Evolutionary conservation across 2,329 filamentous ascomycete genomes (phyloP).

Genomic region (Golovinomyces cichoracearum): DNA sequence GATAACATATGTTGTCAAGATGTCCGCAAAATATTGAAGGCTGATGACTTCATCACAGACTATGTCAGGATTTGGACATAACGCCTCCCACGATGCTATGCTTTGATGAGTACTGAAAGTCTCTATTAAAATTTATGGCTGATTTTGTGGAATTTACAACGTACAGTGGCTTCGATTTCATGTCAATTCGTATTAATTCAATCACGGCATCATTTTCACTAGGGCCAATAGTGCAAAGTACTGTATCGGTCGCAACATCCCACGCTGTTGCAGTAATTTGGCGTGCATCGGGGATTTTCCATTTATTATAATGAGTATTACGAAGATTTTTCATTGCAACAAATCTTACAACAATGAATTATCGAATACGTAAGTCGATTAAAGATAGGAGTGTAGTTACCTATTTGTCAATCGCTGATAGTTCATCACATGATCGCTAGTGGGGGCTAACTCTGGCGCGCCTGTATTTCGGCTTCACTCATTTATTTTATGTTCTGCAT

Average conservation of each 20-base stretch:
- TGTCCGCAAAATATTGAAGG: slow-evolving; percentile 68
- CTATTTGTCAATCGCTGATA: no score
- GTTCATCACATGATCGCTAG: no score
- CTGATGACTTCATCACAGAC: slow-evolving; percentile 48
- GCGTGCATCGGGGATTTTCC: slow-evolving; percentile 26
- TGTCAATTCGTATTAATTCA: slow-evolving; percentile 35
- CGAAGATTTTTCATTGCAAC: slow-evolving; percentile 59
- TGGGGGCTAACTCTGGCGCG: no score
- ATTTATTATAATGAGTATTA: slow-evolving; percentile 44
- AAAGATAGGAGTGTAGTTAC: no score
- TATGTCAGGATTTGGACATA: slow-evolving; percentile 51
- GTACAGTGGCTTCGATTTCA: slow-evolving; percentile 17
- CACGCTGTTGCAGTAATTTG: slow-evolving; percentile 56
- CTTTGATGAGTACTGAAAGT: slow-evolving; percentile 16
- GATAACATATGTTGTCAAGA: slow-evolving; percentile 50
- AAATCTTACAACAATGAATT: no score
- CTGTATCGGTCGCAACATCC: slow-evolving; percentile 53
- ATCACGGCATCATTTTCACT: slow-evolving; percentile 42
- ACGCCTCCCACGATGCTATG: slow-evolving; percentile 71
- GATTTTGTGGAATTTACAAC: slow-evolving; percentile 14
- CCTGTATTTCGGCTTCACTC: no score
- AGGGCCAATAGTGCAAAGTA: slow-evolving; percentile 69
- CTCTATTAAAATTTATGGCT: slow-evolving; percentile 16
- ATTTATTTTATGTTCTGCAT: no score
- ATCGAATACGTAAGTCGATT: no score